Evolutionary conservation across 2,329 filamentous ascomycete species (phyloP).

Genomic region (Aaosphaeria arxii): DNA sequence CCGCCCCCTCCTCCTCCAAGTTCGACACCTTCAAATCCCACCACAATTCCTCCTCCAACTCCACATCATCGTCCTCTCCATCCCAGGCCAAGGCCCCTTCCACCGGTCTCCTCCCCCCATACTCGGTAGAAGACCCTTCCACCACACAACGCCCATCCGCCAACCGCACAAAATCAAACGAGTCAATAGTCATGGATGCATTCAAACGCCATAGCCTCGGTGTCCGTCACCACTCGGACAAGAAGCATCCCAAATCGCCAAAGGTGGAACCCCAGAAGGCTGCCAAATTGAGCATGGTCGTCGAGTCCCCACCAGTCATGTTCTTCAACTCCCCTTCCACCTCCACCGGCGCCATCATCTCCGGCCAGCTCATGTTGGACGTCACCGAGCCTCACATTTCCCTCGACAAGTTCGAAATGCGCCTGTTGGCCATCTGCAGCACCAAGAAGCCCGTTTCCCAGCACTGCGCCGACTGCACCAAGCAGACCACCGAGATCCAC

Average conservation of each 20-base stretch:
- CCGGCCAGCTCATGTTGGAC: conserved; percentile 73
- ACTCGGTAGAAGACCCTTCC: conserved; percentile 31
- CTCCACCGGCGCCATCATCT: conserved; percentile 82
- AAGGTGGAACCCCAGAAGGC: conserved; percentile 39
- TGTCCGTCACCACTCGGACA: conserved; percentile 23
- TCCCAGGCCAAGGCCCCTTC: neutral
- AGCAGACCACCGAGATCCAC: conserved; percentile 70
- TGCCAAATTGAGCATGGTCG: conserved; percentile 57
- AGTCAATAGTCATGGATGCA: conserved; percentile 38
- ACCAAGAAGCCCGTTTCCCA: conserved; percentile 79
- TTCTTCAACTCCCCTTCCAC: conserved; percentile 73
- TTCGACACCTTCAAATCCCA: neutral
- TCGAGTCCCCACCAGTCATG: conserved; percentile 85
- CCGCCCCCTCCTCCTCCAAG: conserved; percentile 26
- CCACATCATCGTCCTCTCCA: neutral
- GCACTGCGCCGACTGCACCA: conserved; percentile 75
- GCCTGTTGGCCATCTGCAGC: conserved; percentile 65
- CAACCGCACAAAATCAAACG: conserved; percentile 24
- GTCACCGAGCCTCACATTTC: conserved; percentile 64
- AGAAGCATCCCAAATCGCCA: conserved; percentile 24
- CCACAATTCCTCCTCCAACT: neutral
- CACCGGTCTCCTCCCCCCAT: conserved; percentile 30
- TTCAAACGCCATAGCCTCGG: conserved; percentile 36
- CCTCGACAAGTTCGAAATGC: conserved; percentile 70
- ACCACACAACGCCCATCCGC: conserved; percentile 4